phyloP scores from a whole-genome alignment of 169 alveolate species.

The Babesia divergens region DNA sequence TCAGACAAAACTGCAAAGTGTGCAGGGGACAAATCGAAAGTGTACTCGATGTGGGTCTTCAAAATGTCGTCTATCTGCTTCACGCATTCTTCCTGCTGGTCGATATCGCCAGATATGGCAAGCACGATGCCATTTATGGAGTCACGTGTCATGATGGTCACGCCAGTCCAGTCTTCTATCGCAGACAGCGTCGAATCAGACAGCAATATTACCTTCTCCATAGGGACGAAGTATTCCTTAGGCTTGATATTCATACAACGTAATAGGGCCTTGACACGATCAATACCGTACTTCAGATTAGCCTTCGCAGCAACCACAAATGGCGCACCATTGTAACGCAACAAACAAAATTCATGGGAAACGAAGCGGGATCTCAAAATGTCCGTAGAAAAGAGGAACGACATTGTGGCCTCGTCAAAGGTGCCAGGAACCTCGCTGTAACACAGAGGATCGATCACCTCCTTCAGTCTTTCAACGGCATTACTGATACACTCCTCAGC shows the following conservation, averaged over 20 bases:
- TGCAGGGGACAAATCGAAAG: constrained; percentile 25
- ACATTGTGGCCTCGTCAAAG: background rate
- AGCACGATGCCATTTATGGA: constrained; percentile 30
- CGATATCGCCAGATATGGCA: constrained; percentile 22
- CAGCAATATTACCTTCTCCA: constrained; percentile 7
- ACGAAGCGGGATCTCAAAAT: constrained; percentile 2
- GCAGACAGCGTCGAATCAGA: constrained; percentile 17
- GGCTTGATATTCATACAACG: background rate
- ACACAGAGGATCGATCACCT: background rate
- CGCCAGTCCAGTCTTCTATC: constrained; percentile 33
- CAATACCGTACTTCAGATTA: background rate
- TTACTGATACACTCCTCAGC: background rate
- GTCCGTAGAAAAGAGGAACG: constrained; percentile 20
- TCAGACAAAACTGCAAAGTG: constrained; percentile 44
- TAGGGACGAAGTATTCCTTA: constrained; percentile 10
- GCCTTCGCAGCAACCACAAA: constrained; percentile 5
- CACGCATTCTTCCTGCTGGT: constrained; percentile 49
- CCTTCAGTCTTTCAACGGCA: constrained; percentile 5
- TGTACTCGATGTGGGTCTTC: constrained; percentile 8
- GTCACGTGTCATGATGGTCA: constrained; percentile 6
- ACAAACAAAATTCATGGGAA: constrained; percentile 21
- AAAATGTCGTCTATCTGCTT: constrained; percentile 30
- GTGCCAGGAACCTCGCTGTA: constrained; percentile 4
- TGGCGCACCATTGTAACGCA: constrained; percentile 11
- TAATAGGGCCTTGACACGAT: background rate